These are phyloP conservation scores for Dimocarpus longan DNA, from an alignment of 345 rosid species.

Conservation along the genomic window DNA sequence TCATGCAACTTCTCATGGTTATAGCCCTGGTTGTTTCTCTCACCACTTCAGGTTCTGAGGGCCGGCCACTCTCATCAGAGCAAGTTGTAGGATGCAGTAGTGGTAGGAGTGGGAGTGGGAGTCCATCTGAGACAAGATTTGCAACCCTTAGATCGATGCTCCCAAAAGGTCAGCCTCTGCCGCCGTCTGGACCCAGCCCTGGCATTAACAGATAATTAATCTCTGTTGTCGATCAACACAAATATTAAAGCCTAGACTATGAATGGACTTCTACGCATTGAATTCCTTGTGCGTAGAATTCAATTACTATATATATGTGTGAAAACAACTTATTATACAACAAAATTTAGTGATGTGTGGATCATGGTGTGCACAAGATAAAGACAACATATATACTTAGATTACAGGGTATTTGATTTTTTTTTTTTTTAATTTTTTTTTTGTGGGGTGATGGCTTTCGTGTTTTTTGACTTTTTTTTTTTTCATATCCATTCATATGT, in stretches of 20 bases:
- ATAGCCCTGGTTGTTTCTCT: constrained; percentile 15
- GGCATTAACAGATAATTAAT: constrained; percentile 26
- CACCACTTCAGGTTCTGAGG: constrained; percentile 21
- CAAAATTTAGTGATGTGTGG: no score
- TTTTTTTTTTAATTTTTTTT: neutral
- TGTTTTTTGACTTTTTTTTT: constrained; percentile 9
- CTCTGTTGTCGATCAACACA: neutral
- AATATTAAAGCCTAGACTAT: no score
- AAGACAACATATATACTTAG: no score
- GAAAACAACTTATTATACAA: no score
- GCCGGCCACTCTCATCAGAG: constrained; percentile 21
- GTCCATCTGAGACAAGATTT: constrained; percentile 6
- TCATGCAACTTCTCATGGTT: constrained; percentile 15
- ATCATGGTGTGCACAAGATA: no score
- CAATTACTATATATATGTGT: no score
- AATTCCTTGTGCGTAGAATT: no score
- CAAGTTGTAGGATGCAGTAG: neutral
- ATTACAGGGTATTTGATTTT: no score
- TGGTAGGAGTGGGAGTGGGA: neutral
- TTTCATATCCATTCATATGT: constrained; percentile 2
- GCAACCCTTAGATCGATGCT: constrained; percentile 33
- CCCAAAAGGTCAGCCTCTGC: constrained; percentile 43
- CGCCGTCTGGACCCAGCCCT: constrained; percentile 57
- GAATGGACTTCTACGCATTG: no score
- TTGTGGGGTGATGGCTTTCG: constrained; percentile 2